Conservation (phyloP, 306 rosid species). For the Prunus salicina region DNA sequence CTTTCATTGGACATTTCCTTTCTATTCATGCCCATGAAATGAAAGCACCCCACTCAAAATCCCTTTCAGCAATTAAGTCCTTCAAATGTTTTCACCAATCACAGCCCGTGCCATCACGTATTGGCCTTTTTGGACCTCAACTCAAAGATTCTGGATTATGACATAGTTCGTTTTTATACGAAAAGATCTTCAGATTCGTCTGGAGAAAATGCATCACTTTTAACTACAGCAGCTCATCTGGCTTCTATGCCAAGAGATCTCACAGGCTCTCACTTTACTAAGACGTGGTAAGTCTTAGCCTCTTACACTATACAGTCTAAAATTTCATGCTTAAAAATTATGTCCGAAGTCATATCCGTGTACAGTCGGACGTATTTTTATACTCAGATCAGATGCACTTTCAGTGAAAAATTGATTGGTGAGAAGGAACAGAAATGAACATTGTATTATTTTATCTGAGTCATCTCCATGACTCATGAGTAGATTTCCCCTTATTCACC, state of each 20-base stretch:
- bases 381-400: neutral
- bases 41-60: neutral
- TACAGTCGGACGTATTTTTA: neutral
- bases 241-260: neutral
- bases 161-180: neutral
- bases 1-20: slow-evolving; percentile 4
- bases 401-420: neutral
- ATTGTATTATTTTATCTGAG: neutral
- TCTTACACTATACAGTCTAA: neutral
- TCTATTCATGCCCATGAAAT: neutral
- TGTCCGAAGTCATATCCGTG: neutral
- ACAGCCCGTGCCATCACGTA: neutral
- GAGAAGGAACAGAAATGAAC: neutral
- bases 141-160: neutral
- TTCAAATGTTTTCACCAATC: neutral
- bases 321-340: neutral
- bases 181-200: neutral
- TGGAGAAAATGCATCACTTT: neutral
- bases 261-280: neutral
- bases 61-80: slow-evolving; percentile 10
- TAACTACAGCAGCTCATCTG: neutral
- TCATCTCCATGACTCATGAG: neutral
- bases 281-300: neutral
- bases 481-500: neutral
- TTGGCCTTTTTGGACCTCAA: neutral